Base-by-base conservation (phyloP, 805 yeast species). In the Saccharomycopsis lassenensis region DNA sequence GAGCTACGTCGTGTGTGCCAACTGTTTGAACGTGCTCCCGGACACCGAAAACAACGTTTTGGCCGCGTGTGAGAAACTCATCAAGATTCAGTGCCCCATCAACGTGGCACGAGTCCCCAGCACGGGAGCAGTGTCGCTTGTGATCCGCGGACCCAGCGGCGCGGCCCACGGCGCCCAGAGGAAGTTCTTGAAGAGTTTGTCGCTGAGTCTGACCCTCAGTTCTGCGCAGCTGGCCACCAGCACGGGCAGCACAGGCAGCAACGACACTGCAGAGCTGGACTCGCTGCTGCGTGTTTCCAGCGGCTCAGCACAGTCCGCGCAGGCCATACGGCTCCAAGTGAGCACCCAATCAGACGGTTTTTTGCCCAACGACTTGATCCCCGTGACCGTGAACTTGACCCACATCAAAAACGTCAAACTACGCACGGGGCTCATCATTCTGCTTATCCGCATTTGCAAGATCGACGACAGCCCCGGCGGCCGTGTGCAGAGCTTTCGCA, bases 381-480 rank as follows among this genome's bases (percentile, higher is more conserved):
- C 94, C 1, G 68, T 87, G 8, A 76, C 73, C 47, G 59, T 87
- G 21, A 56, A 63, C 19, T 62, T 86, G 28, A 63, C 71, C 31
- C 95, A 86, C 54, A 69, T 79, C 46, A 78, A 80, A 54, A 70
- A 73, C 40, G 65, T 83, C 21, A 74, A 75, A 48, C 78, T 77
- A 46, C 57, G 78, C 10, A 71, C 72, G 29, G 94, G 94, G 0
- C 64, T 85, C 2, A 80, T 85, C 4, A 69, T 81, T 8, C 85
- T 95, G 0, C 60, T 86, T 33, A 82, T 83, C 6, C 62, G 96
- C 39, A 76, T 87, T 4, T 82, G 94, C 46, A 64, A 91, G 10
- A 69, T 77, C 24, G 57, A 67, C 41, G 58, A 66, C 44, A 75
- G 75, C 0, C 65, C 67, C n/a, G 74, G 71, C 48, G 67, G 74